Conservation (phyloP, 1,284 basidiomycete genomes). For the Rhodotorula sp. region DNA sequence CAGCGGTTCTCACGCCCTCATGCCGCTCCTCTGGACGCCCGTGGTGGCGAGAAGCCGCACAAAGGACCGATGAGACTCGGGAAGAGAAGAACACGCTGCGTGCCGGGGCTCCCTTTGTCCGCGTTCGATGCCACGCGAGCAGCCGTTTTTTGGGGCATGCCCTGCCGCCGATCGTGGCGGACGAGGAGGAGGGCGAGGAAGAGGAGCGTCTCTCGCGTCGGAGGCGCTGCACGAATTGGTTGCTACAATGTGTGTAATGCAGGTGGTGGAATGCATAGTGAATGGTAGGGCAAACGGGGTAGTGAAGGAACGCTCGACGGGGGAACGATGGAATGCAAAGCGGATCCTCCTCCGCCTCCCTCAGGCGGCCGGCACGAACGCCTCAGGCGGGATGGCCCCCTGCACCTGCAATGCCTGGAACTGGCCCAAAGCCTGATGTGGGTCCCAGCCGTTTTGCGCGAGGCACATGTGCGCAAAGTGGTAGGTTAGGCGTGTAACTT, state of each 20-base stretch:
- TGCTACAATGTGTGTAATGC: neutral
- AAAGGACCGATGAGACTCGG: no score
- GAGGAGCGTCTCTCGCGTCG: neutral
- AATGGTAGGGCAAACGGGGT: neutral
- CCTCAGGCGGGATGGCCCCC: slow-evolving; percentile 36
- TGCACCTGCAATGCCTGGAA: slow-evolving; percentile 46
- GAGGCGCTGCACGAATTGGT: neutral
- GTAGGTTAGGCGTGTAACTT: slow-evolving; percentile 48
- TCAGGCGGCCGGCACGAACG: slow-evolving; percentile 4
- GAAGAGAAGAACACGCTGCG: no score
- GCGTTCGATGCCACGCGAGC: no score
- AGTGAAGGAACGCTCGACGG: neutral
- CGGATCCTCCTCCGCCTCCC: neutral
- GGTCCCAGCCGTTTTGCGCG: slow-evolving; percentile 49
- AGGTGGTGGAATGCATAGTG: neutral
- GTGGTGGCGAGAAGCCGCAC: no score
- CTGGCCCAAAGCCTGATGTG: slow-evolving; percentile 44
- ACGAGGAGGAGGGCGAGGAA: neutral
- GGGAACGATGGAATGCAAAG: neutral
- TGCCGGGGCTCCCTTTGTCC: no score
- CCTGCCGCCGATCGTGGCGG: no score
- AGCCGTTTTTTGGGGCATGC: no score
- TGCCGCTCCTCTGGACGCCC: no score
- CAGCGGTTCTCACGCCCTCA: no score
- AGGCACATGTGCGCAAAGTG: slow-evolving; percentile 49